Conservation (phyloP, 495 filamentous ascomycete species). For the Jackrogersella multiformis region DNA sequence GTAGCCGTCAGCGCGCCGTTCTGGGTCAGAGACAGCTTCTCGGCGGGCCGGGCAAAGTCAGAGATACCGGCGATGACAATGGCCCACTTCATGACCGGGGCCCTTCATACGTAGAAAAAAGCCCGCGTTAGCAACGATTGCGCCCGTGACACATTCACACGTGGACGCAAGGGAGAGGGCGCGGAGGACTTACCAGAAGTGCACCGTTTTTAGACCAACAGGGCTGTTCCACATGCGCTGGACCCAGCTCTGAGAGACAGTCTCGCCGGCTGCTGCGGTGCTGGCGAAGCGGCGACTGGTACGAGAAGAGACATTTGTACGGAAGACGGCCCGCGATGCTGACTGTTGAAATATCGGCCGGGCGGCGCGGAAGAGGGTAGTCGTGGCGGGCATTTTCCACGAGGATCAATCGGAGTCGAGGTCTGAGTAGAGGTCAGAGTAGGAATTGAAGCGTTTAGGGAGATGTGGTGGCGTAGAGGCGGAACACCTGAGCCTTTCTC, state of each 20-base stretch:
- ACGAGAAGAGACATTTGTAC: conserved; percentile 57
- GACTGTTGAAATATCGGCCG: conserved; percentile 55
- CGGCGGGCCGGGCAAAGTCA: conserved; percentile 91
- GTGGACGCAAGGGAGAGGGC: neutral
- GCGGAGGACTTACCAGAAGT: conserved; percentile 79
- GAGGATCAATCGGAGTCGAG: conserved; percentile 2
- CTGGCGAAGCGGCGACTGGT: conserved; percentile 72
- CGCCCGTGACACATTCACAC: neutral
- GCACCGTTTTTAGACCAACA: conserved; percentile 92
- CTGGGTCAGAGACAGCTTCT: conserved; percentile 89
- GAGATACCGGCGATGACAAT: conserved; percentile 90
- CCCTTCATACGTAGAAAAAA: conserved; percentile 61
- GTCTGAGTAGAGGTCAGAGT: conserved; percentile 17
- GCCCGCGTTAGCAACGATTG: conserved; percentile 9
- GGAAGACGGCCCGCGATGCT: conserved; percentile 56
- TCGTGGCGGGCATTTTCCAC: conserved; percentile 48
- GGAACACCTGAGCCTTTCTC: conserved; percentile 14
- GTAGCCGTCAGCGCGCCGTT: conserved; percentile 87
- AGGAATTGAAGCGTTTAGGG: conserved; percentile 10
- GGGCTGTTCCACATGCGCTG: conserved; percentile 86
- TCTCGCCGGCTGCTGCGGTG: conserved; percentile 56
- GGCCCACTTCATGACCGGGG: conserved; percentile 97
- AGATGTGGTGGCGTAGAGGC: neutral
- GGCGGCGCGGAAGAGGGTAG: conserved; percentile 61
- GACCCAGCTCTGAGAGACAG: conserved; percentile 65